A percentile compares a stretch with the other conserved stretches of the same genome.
Evolutionary conservation across 495 filamentous ascomycete genomes (phyloP).

Genomic region (Neurospora sp.): DNA sequence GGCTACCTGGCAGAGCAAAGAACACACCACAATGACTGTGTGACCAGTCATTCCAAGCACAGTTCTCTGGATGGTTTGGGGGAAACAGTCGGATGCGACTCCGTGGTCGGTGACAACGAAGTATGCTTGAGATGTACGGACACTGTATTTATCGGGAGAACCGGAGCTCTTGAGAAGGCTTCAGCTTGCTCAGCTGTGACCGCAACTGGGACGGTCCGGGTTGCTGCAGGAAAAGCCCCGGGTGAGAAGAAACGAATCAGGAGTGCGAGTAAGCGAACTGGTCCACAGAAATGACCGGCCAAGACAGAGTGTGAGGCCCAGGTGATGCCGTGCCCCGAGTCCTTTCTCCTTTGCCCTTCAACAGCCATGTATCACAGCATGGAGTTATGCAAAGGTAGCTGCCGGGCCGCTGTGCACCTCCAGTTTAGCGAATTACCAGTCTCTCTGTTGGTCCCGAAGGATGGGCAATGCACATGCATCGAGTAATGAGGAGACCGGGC

Average conservation of each 20-base stretch:
- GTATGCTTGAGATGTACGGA: not conserved
- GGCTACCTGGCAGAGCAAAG: not conserved
- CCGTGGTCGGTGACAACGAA: not conserved
- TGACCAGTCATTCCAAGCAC: not conserved
- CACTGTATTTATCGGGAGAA: not conserved
- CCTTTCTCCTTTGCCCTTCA: not conserved
- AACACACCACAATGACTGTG: not conserved
- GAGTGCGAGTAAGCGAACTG: conserved; percentile 19
- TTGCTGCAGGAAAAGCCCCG: not conserved
- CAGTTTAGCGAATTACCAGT: not conserved
- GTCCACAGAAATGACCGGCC: not conserved
- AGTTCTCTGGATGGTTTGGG: not conserved
- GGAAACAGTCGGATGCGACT: not conserved
- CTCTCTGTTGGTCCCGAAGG: not conserved
- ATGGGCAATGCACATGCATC: not conserved
- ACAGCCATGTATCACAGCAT: not conserved
- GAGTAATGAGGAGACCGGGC: not conserved
- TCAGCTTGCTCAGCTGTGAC: not conserved
- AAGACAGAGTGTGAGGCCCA: not conserved
- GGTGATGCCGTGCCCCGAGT: not conserved
- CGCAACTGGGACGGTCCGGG: not conserved
- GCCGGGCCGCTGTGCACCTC: not conserved
- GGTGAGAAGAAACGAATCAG: conserved; percentile 20
- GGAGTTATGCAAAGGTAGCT: not conserved
- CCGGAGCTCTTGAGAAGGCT: not conserved